Evolutionary conservation across 805 yeast genomes (phyloP).

Genomic region (Ogataea degrootiae): DNA sequence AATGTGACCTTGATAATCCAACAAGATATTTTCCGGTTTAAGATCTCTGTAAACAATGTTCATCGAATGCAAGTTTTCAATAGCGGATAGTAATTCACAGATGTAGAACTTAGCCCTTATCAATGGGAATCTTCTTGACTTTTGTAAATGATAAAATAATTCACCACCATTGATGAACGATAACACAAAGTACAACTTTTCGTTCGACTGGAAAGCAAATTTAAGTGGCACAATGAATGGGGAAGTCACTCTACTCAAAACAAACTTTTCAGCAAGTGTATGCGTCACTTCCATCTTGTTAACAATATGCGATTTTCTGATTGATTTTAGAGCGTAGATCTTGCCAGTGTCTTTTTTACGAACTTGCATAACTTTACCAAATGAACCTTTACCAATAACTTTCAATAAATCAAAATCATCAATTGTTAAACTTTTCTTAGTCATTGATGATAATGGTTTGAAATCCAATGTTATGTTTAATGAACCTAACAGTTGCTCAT

Average conservation of each 20-base stretch:
- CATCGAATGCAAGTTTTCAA: slow-evolving; percentile 85
- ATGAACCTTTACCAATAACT: slow-evolving; percentile 96
- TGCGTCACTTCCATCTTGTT: slow-evolving; percentile 93
- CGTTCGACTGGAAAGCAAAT: slow-evolving; percentile 96
- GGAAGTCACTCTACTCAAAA: slow-evolving; percentile 83
- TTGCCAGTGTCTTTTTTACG: slow-evolving; percentile 92
- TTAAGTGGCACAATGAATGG: slow-evolving; percentile 96
- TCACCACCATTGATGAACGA: slow-evolving; percentile 98
- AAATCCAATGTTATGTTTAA: slow-evolving; percentile 38
- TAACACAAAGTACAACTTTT: slow-evolving; percentile 82
- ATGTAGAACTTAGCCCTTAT: slow-evolving; percentile 90
- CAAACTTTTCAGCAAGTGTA: slow-evolving; percentile 94
- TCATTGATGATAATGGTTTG: slow-evolving; percentile 30
- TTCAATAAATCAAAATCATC: slow-evolving; percentile 91
- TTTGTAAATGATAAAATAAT: slow-evolving; percentile 87
- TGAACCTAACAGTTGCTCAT: slow-evolving; percentile 26
- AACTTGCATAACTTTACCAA: slow-evolving; percentile 99
- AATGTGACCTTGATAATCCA: slow-evolving; percentile 96
- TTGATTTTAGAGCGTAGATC: slow-evolving; percentile 89
- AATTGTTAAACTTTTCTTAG: slow-evolving; percentile 65
- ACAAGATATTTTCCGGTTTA: slow-evolving; percentile 90
- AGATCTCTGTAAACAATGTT: slow-evolving; percentile 93
- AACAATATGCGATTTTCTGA: slow-evolving; percentile 90
- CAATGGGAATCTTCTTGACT: slow-evolving; percentile 82
- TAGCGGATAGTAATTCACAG: slow-evolving; percentile 88